Evolutionary conservation across 163 green algal species (phyloP), one percentile per base, ranked within the genome.

Genomic region (Prototheca wickerhamii): DNA sequence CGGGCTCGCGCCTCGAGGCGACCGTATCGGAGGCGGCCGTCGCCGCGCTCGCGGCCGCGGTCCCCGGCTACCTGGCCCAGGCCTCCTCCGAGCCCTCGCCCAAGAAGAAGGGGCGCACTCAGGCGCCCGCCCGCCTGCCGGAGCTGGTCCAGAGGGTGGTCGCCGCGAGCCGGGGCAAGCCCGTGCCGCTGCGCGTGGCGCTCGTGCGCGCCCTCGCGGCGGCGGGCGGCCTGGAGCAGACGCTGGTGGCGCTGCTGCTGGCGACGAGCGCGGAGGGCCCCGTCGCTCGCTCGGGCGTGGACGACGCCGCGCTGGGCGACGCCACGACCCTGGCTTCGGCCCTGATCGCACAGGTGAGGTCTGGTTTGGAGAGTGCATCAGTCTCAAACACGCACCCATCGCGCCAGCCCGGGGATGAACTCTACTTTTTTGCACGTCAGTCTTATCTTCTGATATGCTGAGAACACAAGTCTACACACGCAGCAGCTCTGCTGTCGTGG

Each of bases 341-440:
- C n/a, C n/a, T n/a, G n/a, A n/a, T n/a, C n/a, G n/a, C n/a, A n/a
- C 15, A 10, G 46, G 60, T 2, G 61, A 67, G 7, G 55, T 44
- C 10, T 10, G 37, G 37, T 44, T 10, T n/a, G n/a, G n/a, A n/a
- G n/a, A n/a, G n/a, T n/a, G n/a, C n/a, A n/a, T n/a, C n/a, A n/a
- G n/a, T n/a, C n/a, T n/a, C n/a, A n/a, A 21, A 2, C 15, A 44
- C 37, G 10, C 12, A 37, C 25, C 52, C 25, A 18, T 33, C 28
- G 7, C 18, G 18, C 21, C 49, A 28, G 58, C 42, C 74, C 71
- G 35, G 44, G 78, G 74, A 84, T 70, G 80, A 89, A n/a, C 68
- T 73, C 74, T 67, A 35, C 21, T 67, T 29, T 69, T 86, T 91
- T 92, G 85, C 84, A 92, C 85, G 85, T 91, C 85, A 92, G 84